Conservation (phyloP, 495 filamentous ascomycete genomes). For the Aspergillus avenaceus region DNA sequence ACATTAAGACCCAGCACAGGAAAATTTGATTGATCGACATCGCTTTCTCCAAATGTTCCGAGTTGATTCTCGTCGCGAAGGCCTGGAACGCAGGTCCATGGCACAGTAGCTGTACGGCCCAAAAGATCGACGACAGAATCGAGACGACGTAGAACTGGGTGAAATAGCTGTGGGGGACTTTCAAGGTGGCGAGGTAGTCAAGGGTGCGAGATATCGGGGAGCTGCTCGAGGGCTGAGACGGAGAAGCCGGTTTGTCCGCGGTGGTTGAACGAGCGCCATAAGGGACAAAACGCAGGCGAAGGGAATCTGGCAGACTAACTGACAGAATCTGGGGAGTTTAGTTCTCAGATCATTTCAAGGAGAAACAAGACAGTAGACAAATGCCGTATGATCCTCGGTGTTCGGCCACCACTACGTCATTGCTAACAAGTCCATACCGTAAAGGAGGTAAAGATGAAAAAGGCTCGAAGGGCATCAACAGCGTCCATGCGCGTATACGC, state of each 20-base stretch:
- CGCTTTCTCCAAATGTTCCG: conserved; percentile 33
- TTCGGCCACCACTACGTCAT: background rate
- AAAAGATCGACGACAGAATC: conserved; percentile 67
- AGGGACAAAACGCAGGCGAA: conserved; percentile 50
- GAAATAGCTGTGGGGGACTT: conserved; percentile 86
- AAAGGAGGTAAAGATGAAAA: conserved; percentile 44
- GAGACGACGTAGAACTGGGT: conserved; percentile 79
- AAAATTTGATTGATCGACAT: conserved; percentile 65
- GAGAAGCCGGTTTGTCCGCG: conserved; percentile 13
- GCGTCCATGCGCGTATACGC: conserved; percentile 36
- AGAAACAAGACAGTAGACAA: background rate
- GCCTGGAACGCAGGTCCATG: conserved; percentile 47
- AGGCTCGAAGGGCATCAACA: conserved; percentile 35
- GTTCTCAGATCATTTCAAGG: conserved; percentile 16
- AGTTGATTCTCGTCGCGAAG: conserved; percentile 32
- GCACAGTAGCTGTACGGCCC: conserved; percentile 62
- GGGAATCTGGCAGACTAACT: conserved; percentile 44
- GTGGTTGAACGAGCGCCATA: conserved; percentile 54
- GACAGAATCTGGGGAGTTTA: conserved; percentile 47
- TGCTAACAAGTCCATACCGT: conserved; percentile 33
- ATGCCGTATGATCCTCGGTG: background rate
- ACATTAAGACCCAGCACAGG: conserved; percentile 65
- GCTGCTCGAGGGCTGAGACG: conserved; percentile 8
- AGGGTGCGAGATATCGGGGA: conserved; percentile 28
- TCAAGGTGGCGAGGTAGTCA: conserved; percentile 48